Base-by-base conservation (phyloP, 805 yeast species). In the Ogataea chonburiensis region DNA sequence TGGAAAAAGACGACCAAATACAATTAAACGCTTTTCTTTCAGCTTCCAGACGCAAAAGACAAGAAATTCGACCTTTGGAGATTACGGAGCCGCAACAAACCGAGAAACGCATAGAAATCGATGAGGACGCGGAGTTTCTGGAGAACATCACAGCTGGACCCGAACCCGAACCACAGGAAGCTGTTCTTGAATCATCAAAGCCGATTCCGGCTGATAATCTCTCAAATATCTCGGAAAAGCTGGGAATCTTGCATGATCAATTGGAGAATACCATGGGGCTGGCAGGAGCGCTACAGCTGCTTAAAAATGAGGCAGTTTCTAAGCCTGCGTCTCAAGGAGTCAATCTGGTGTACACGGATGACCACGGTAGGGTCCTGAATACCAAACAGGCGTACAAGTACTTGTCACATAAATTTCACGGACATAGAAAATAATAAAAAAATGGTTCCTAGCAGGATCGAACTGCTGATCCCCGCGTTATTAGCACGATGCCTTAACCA, bases 401-500 rank as follows among this genome's bases (percentile, higher is more conserved):
- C 42, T 61, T 86, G 30, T 81, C 93, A 3, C 89, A 82, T 44
- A 75, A 78, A 45, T 86, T 85, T 57, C 95, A 86, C 55, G 94
- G 93, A 3, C 53, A 52, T 15, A 52, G 42, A n/a, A 52, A 54
- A 33, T 37, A 25, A 22, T 33, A 47, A 59, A 53, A 31, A 50
- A 64, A 53, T 79, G 85, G 78, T 79, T 83, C 83, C 82, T 79
- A 77, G 82, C 85, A 75, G 85, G 85, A 78, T 79, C 85, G 85
- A 79, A 79, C 85, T 75, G 85, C 82, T 77, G 85, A 79, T 78
- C 85, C 57, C 56, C 63, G 66, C 65, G 66, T 61, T 61, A 61
- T 61, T 61, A 61, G 66, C 66, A 61, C 66, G 63, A 59, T 56
- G 66, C 66, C 66, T 61, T 61, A 61, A 61, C 66, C 66, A 60